Percentiles rank a stretch among this genome's conserved stretches.
Evolutionary conservation across 345 rosid species (phyloP).

Genomic region (Camelina sativa): DNA sequence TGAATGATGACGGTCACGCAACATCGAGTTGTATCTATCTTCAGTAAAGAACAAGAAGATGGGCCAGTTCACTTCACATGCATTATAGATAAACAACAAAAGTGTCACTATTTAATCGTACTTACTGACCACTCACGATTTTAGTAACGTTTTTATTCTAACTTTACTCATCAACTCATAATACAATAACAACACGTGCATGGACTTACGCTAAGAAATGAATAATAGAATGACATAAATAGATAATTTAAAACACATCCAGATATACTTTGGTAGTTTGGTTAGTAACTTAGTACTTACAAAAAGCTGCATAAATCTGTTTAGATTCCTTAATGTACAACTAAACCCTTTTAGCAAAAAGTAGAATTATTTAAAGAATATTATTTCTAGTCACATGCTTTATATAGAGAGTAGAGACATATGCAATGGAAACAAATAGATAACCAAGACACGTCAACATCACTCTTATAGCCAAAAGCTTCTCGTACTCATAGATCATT

Average conservation of each 20-base stretch:
- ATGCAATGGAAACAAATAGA: too few relatives aligned
- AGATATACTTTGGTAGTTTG: too few relatives aligned
- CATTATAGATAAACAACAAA: constrained; percentile 5
- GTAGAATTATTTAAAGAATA: too few relatives aligned
- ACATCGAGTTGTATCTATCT: background rate
- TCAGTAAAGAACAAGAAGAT: background rate
- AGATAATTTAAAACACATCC: too few relatives aligned
- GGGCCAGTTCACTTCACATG: background rate
- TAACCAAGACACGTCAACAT: constrained; percentile 11
- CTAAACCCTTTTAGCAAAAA: too few relatives aligned
- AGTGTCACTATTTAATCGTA: too few relatives aligned
- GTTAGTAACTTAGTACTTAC: too few relatives aligned
- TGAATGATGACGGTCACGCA: background rate
- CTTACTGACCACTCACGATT: constrained; percentile 20
- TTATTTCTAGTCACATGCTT: too few relatives aligned
- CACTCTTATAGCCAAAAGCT: background rate
- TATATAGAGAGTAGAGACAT: too few relatives aligned
- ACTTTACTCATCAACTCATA: constrained; percentile 1
- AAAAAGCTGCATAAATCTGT: background rate
- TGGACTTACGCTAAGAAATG: background rate
- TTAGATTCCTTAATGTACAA: too few relatives aligned
- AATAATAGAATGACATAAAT: background rate
- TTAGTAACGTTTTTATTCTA: background rate
- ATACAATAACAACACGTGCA: background rate
- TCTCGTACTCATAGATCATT: background rate